Conservation (phyloP, 78 protist species). For the Neovahlkampfia damariscottae region DNA sequence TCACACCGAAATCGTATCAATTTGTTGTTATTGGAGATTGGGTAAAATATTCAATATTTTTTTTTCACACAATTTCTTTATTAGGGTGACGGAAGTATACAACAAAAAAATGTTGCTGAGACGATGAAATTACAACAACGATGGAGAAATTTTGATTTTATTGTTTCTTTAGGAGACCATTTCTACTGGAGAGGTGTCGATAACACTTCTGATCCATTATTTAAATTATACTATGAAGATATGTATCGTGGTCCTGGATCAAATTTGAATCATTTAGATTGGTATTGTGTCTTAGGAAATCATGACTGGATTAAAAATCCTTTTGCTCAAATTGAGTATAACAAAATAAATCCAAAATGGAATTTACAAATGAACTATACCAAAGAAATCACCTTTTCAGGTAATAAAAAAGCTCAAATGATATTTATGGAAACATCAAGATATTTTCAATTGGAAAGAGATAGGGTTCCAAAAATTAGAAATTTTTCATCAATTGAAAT, state of each 20-base stretch:
- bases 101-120: too few species aligned
- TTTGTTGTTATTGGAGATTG: background rate
- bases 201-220: background rate
- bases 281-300: background rate
- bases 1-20: too few species aligned
- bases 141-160: background rate
- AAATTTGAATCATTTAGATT: background rate
- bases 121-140: too few species aligned
- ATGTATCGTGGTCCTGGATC: background rate
- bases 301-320: background rate
- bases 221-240: background rate
- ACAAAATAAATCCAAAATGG: background rate
- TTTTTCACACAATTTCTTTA: background rate
- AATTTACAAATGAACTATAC: background rate
- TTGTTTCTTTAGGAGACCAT: background rate
- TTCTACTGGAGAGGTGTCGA: background rate
- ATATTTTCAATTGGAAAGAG: background rate
- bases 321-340: background rate
- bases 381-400: background rate
- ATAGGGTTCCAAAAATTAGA: background rate
- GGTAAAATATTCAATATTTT: background rate
- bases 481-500: background rate
- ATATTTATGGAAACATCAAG: background rate
- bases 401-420: background rate
- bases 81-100: background rate